Percentiles rank a stretch among this genome's conserved stretches.
phyloP scores from a whole-genome alignment of 129 eudicot genomes.

The Saposhnikovia divaricata region DNA sequence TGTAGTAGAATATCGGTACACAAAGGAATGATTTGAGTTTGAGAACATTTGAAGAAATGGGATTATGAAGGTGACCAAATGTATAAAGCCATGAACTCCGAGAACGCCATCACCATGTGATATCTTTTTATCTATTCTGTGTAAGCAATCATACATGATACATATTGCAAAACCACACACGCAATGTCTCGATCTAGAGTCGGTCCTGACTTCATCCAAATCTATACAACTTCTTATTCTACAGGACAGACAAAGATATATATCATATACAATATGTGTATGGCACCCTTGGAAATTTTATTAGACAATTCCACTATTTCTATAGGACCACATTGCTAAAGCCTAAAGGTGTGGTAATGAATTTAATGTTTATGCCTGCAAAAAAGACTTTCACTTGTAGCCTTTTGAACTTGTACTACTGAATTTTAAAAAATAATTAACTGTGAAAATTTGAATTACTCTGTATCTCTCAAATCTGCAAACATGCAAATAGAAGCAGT shows the following conservation, averaged over 20 bases:
- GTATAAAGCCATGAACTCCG: neutral
- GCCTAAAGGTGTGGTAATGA: slow-evolving; percentile 1
- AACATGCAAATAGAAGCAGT: neutral
- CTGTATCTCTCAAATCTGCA: neutral
- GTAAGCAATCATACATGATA: slow-evolving; percentile 1
- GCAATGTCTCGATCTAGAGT: neutral
- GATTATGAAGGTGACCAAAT: neutral
- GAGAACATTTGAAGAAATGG: neutral
- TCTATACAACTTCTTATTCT: neutral
- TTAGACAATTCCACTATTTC: neutral
- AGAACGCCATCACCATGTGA: neutral
- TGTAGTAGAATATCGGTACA: neutral
- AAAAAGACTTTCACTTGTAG: neutral
- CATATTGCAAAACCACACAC: neutral
- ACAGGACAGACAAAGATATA: neutral
- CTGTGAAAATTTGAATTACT: neutral
- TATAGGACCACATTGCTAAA: neutral
- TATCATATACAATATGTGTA: neutral
- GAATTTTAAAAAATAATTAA: too few relatives aligned
- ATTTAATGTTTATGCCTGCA: neutral
- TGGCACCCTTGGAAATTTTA: neutral
- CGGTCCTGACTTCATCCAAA: neutral
- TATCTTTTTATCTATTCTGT: neutral
- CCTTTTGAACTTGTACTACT: neutral
- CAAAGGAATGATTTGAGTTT: neutral